Base-by-base conservation (phyloP, 345 rosid genomes). In the Eucalyptus sp. region DNA sequence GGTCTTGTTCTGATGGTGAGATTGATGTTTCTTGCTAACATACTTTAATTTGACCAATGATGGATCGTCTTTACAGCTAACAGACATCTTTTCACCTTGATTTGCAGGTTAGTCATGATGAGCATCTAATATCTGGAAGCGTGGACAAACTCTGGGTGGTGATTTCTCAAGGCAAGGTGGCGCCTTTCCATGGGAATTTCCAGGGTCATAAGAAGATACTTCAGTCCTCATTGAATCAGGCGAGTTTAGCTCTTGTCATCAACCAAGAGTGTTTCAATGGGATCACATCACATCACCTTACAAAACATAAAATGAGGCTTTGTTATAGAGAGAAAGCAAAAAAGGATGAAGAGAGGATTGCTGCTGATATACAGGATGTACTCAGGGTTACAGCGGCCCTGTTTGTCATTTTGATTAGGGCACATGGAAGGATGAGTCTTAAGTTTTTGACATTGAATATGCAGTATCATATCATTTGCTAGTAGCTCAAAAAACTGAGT, bases 361-460 rank as follows among this genome's bases (percentile, higher is more conserved):
- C 14, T 60, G 66, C 66, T 12, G 14, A 60, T 60, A 27, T 27
- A 27, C 7, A 27, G 31, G 66, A 60, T 25, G n/a, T 5, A 25
- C 66, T 27, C 66, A 27, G 1, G 0, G 0, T 0, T 60, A 25
- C 31, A 5, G n/a, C 7, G 3, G 66, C 14, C 66, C 31, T 1
- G 2, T 60, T 60, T 60, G 60, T 54, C 60, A 54, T 50, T 54
- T 22, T 8, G 60, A 56, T 56, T 56, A 37, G 60, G 60, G 60
- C 12, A 8, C 52, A 16, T 50, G 52, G 52, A 50, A 50, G 54
- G 54, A 51, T 16, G 20, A 51, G 54, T 51, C 54, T 51, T 0
- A 16, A 51, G 54, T 51, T 51, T 51, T 16, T 51, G 54, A 17
- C 54, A 51, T 51, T 17, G 8, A 51, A 51, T 51, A 51, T 51